Conservation (phyloP, 345 rosid species). For the Ceriops tagal region DNA sequence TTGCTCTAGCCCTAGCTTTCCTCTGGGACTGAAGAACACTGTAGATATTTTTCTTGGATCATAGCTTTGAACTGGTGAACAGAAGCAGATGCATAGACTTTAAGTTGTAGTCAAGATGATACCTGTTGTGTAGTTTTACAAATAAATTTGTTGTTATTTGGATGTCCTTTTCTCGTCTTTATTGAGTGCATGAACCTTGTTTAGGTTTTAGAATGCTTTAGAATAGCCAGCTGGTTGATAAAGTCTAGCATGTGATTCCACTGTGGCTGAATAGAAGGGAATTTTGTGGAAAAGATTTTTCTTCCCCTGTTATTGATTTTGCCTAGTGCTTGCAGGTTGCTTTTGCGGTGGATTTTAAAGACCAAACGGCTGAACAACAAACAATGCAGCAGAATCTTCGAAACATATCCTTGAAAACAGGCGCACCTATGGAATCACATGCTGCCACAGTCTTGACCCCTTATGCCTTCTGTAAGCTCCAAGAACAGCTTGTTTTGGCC, state of each 20-base stretch:
- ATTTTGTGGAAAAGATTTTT: not conserved
- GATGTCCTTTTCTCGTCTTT: not conserved
- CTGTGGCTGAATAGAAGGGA: too few relatives aligned
- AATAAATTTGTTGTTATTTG: not conserved
- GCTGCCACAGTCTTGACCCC: slow-evolving; percentile 87
- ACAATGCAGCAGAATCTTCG: slow-evolving; percentile 96
- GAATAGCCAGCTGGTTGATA: not conserved
- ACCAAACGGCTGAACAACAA: slow-evolving; percentile 94
- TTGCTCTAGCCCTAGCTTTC: too few relatives aligned
- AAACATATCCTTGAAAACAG: slow-evolving; percentile 79
- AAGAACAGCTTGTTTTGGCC: slow-evolving; percentile 90
- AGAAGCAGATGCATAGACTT: not conserved
- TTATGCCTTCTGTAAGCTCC: slow-evolving; percentile 92
- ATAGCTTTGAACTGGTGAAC: not conserved
- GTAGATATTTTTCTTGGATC: not conserved
- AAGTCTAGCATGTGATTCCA: not conserved
- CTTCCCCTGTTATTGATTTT: slow-evolving; percentile 11
- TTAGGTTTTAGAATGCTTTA: not conserved
- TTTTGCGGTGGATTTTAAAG: slow-evolving; percentile 84
- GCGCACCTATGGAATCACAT: slow-evolving; percentile 95
- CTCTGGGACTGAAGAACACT: too few relatives aligned
- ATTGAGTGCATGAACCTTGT: not conserved
- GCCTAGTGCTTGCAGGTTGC: slow-evolving; percentile 53
- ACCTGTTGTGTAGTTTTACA: not conserved
- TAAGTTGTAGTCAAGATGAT: not conserved